Evolutionary conservation across 208 protist genomes (phyloP).

Genomic region (Giardia muris): DNA sequence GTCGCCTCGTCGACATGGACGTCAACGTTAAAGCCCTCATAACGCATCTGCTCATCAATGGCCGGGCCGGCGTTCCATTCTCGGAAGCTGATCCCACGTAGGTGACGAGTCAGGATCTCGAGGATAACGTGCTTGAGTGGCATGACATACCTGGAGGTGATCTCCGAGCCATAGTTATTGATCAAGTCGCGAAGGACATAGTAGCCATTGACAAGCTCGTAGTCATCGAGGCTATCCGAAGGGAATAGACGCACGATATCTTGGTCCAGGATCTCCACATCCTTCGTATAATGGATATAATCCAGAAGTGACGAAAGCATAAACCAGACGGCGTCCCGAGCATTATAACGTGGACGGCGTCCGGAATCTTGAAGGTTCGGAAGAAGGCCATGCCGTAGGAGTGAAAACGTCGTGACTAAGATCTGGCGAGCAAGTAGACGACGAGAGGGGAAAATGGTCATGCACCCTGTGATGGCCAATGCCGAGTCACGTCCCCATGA

Average conservation of each 20-base stretch:
- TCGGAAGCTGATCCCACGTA: conserved; percentile 51
- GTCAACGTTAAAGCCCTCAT: conserved; percentile 52
- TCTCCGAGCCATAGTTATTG: background rate
- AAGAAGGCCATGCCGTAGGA: conserved; percentile 53
- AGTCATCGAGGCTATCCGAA: conserved; percentile 29
- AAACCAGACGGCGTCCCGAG: conserved; percentile 57
- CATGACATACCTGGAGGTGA: background rate
- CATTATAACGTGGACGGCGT: conserved; percentile 50
- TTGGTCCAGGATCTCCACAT: conserved; percentile 36
- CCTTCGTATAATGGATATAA: conserved; percentile 26
- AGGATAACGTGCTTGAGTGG: conserved; percentile 47
- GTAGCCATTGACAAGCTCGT: background rate
- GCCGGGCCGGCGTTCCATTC: conserved; percentile 50
- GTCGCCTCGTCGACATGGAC: conserved; percentile 41
- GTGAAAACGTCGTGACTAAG: conserved; percentile 37
- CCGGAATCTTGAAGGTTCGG: conserved; percentile 58
- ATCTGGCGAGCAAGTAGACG: conserved; percentile 43
- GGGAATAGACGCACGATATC: conserved; percentile 37
- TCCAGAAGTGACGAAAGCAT: conserved; percentile 39
- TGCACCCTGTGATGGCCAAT: conserved; percentile 48
- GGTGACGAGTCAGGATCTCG: conserved; percentile 48
- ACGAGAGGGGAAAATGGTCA: conserved; percentile 40
- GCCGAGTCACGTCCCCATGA: conserved; percentile 49
- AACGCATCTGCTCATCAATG: conserved; percentile 50
- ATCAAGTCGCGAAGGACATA: background rate